phyloP scores from a whole-genome alignment of 805 yeast genomes.

The Maudiozyma saulgeensis region DNA sequence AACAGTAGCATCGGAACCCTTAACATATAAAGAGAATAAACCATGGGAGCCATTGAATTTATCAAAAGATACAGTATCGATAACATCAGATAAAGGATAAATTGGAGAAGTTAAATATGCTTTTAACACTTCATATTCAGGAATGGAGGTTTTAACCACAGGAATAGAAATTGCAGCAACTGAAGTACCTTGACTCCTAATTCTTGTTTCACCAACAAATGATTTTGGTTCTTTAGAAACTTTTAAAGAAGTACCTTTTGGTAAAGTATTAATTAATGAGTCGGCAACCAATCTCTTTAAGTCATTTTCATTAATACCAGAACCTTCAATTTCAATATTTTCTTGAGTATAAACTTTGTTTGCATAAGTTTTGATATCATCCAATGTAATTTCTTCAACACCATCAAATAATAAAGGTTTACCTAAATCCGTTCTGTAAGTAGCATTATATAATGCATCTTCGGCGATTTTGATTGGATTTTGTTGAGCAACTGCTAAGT shows the following conservation, averaged over 20 bases:
- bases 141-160: constrained; percentile 50
- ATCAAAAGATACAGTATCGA: constrained; percentile 47
- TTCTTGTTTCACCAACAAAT: constrained; percentile 60
- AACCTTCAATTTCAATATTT: constrained; percentile 61
- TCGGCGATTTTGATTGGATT: constrained; percentile 52
- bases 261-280: constrained; percentile 49
- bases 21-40: constrained; percentile 61
- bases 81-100: constrained; percentile 43
- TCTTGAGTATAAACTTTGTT: constrained; percentile 56
- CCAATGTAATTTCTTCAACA: constrained; percentile 44
- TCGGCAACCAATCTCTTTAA: constrained; percentile 57
- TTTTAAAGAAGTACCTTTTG: constrained; percentile 47
- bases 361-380: constrained; percentile 61
- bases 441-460: constrained; percentile 68
- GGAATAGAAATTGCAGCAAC: constrained; percentile 80
- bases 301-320: constrained; percentile 66
- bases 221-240: constrained; percentile 33
- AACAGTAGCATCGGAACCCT: constrained; percentile 47
- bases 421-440: constrained; percentile 85
- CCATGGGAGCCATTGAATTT: constrained; percentile 75
- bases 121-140: constrained; percentile 60
- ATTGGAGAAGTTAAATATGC: constrained; percentile 55
- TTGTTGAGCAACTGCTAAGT: constrained; percentile 42
- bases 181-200: constrained; percentile 53
- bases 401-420: constrained; percentile 71